Evolutionary conservation across 768 basidiomycete species (phyloP), one percentile per base, ranked within the genome.

Genomic region (Termitomyces titanicus): DNA sequence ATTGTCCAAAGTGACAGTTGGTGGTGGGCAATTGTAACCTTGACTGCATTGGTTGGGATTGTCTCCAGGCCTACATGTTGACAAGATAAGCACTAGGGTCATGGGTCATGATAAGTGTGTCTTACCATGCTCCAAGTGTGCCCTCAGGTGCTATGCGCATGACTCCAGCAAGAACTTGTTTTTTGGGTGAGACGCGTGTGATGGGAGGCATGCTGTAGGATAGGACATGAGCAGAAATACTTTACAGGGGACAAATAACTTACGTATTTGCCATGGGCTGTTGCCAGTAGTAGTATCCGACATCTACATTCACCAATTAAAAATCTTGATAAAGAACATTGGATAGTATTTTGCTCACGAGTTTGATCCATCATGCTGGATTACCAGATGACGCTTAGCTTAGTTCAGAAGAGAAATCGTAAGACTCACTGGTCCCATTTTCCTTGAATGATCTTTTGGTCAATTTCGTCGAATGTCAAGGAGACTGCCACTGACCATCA

Each of bases 361-460:
- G 84, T 84, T 63, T 87, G 85, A 63, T 85, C 83, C 82, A 88
- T 85, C 79, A 88, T 86, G 61, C 78, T 80, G 37, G 13, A 29
- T 24, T 43, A 31, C 13, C 43, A 22, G 18, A 39, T 15, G 18
- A 42, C n/a, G 25, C 13, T 33, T 57, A 33, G 48, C 43, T 15
- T 8, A 8, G n/a, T n/a, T 10, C 47, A 33, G 39, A 58, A n/a
- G 8, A 38, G n/a, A 33, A 15, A 34, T 20, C 4, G 12, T 11
- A n/a, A 51, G 37, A 22, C 25, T 24, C 11, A 82, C 80, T 83
- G 83, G 58, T 81, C 74, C 86, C 86, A 86, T 77, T 86, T 84
- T 2, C 81, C 80, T 80, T 43, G 1, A 51, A 27, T 40, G 5
- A 56, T 2, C 24, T 31, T 42, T 10, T 34, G 17, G 39, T 49